Evolutionary conservation across 768 basidiomycete genomes (phyloP).

Genomic region (Amanita pallidorosea): DNA sequence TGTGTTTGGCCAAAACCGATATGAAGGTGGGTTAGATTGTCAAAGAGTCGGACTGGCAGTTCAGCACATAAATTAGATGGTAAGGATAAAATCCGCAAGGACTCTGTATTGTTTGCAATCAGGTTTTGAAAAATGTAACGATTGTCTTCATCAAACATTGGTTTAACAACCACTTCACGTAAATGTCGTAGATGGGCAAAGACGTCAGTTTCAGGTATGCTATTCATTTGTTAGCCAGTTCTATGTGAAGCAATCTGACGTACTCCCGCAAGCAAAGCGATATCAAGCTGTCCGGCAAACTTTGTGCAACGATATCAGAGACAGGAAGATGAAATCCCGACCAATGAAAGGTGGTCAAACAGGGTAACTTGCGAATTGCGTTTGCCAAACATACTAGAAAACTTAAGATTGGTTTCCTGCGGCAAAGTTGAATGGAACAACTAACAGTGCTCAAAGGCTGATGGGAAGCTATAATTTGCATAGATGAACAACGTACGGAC

Average conservation of each 20-base stretch:
- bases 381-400: background rate
- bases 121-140: background rate
- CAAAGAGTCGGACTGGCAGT: background rate
- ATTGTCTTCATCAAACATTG: background rate
- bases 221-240: background rate
- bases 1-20: background rate
- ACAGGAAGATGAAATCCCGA: no score
- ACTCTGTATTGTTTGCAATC: background rate
- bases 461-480: background rate
- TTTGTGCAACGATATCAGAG: background rate
- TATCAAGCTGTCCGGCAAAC: background rate
- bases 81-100: background rate
- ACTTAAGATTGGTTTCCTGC: background rate
- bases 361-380: background rate
- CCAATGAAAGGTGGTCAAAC: background rate
- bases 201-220: background rate
- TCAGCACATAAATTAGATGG: background rate
- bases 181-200: background rate
- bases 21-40: background rate
- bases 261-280: background rate
- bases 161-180: background rate
- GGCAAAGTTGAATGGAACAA: background rate
- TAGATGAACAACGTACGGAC: background rate
- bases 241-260: no score
- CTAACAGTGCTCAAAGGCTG: background rate